Evolutionary conservation across 805 yeast species (phyloP).

Genomic region (Myxozyma vanderwaltii): DNA sequence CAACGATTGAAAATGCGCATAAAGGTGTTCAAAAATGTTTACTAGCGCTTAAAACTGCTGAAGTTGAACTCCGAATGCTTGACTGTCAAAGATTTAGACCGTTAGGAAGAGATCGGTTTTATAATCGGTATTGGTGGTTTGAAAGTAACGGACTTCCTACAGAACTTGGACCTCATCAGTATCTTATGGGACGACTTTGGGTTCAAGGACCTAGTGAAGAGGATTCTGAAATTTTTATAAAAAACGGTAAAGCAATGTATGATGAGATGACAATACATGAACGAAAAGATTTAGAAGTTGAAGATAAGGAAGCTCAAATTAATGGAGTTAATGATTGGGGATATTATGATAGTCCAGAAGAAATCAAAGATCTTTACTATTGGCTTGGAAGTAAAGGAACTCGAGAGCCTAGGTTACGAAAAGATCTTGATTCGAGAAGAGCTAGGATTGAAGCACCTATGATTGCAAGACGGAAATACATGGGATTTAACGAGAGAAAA

Average conservation of each 20-base stretch:
- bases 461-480: conserved; percentile 58
- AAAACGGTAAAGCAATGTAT: conserved; percentile 34
- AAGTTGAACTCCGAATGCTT: conserved; percentile 51
- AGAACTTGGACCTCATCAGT: conserved; percentile 51
- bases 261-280: conserved; percentile 27
- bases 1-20: conserved; percentile 38
- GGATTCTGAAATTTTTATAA: conserved; percentile 45
- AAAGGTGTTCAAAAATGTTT: conserved; percentile 51
- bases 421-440: conserved; percentile 58
- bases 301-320: conserved; percentile 9
- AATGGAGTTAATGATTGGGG: conserved; percentile 60
- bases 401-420: conserved; percentile 66
- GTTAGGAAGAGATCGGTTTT: conserved; percentile 80
- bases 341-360: conserved; percentile 62
- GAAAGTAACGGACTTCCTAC: conserved; percentile 71
- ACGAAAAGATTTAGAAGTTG: conserved; percentile 23
- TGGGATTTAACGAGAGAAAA: conserved; percentile 40
- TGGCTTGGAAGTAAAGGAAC: conserved; percentile 78
- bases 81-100: conserved; percentile 77
- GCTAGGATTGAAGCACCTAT: conserved; percentile 59
- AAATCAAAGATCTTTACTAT: conserved; percentile 55
- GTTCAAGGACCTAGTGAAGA: conserved; percentile 81
- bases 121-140: conserved; percentile 94
- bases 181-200: conserved; percentile 83
- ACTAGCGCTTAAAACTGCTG: conserved; percentile 55